These are phyloP conservation scores for Nannochloropsis granulata DNA, from an alignment of 108 stramenopile genomes.

Conservation along the genomic window DNA sequence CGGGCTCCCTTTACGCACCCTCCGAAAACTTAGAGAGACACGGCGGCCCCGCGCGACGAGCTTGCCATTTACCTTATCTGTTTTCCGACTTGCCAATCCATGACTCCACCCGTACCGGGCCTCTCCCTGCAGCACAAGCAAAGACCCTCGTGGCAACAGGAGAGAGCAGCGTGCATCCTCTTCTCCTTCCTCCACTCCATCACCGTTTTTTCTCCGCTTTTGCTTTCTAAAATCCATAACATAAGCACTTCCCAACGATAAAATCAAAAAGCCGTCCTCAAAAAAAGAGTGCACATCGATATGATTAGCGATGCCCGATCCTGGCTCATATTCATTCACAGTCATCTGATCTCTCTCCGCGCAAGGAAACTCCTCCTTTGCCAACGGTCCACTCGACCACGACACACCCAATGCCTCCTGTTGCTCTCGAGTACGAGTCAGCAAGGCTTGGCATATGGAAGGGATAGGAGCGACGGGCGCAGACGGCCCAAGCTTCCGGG, in stretches of 20 bases:
- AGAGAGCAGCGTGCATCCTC: neutral
- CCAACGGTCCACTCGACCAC: neutral
- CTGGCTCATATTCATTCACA: constrained; percentile 22
- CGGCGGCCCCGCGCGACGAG: neutral
- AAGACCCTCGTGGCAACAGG: constrained; percentile 11
- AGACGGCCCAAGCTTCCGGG: neutral
- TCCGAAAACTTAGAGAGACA: neutral
- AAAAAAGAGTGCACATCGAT: constrained; percentile 25
- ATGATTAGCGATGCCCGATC: constrained; percentile 18
- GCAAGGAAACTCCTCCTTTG: neutral
- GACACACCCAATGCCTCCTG: neutral
- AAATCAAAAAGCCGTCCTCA: constrained; percentile 6
- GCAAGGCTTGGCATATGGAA: neutral
- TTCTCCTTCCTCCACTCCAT: neutral
- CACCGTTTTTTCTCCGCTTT: neutral
- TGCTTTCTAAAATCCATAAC: neutral
- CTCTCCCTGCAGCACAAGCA: constrained; percentile 16
- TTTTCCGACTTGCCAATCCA: constrained; percentile 20
- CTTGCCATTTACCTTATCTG: constrained; percentile 9
- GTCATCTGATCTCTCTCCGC: constrained; percentile 17
- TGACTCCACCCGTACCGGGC: constrained; percentile 29
- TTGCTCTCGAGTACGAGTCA: neutral
- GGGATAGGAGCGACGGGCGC: neutral
- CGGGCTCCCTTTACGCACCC: neutral
- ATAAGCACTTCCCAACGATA: constrained; percentile 21